Evolutionary conservation across 1,284 basidiomycete species (phyloP).

Genomic region (Sanguinoderma infundibulare): DNA sequence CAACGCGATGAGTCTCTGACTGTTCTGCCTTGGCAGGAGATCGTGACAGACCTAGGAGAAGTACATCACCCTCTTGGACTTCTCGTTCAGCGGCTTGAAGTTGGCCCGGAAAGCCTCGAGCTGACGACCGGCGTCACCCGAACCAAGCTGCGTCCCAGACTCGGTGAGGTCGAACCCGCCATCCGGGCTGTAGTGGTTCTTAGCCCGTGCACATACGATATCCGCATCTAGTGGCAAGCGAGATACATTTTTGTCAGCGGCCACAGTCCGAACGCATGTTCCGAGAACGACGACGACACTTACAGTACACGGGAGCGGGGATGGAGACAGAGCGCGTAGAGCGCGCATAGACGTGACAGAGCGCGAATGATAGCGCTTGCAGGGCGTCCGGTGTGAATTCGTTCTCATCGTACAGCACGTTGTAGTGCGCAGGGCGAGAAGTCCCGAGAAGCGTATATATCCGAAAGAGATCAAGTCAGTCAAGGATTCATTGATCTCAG

Average conservation of each 20-base stretch:
- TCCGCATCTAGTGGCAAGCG: slow-evolving; percentile 65
- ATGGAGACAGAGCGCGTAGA: slow-evolving; percentile 85
- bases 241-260: slow-evolving; percentile 3
- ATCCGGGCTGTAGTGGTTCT: slow-evolving; percentile 79
- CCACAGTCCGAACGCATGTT: not conserved
- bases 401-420: slow-evolving; percentile 64
- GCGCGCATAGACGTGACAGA: slow-evolving; percentile 83
- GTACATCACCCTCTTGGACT: slow-evolving; percentile 63
- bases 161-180: slow-evolving; percentile 57
- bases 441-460: slow-evolving; percentile 48
- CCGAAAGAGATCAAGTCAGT: slow-evolving; percentile 20
- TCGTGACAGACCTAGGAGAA: slow-evolving; percentile 49
- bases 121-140: slow-evolving; percentile 43
- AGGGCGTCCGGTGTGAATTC: slow-evolving; percentile 65
- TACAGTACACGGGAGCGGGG: slow-evolving; percentile 84
- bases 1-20: not conserved
- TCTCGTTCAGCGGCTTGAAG: slow-evolving; percentile 60
- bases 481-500: not conserved
- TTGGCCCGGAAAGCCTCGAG: slow-evolving; percentile 57
- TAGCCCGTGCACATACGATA: slow-evolving; percentile 81
- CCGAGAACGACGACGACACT: slow-evolving; percentile 31
- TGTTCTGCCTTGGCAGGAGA: not conserved
- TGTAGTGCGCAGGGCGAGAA: slow-evolving; percentile 66
- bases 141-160: slow-evolving; percentile 47
- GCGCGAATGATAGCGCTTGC: slow-evolving; percentile 72